Percentiles rank a stretch among this genome's conserved stretches.
Conservation (phyloP, 495 filamentous ascomycete genomes). For the Aspergillus sclerotioniger region DNA sequence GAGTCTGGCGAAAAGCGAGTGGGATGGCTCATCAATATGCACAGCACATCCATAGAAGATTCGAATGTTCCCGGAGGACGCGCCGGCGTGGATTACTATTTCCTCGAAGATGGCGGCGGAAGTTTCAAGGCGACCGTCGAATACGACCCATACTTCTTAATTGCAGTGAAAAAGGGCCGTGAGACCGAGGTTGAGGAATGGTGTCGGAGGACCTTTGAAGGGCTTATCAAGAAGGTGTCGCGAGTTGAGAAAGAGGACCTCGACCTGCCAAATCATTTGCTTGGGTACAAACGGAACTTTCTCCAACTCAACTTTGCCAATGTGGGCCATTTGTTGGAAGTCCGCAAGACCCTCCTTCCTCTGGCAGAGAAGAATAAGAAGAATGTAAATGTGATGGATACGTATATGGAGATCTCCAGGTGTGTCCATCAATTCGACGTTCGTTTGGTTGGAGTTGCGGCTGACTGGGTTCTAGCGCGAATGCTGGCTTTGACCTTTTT, state of each 20-base stretch:
- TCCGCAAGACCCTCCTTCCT: constrained; percentile 78
- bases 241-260: constrained; percentile 90
- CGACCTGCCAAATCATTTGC: constrained; percentile 91
- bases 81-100: constrained; percentile 94
- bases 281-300: constrained; percentile 86
- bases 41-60: constrained; percentile 84
- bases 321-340: constrained; percentile 78
- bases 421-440: constrained; percentile 38
- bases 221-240: constrained; percentile 73
- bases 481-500: constrained; percentile 92
- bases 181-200: constrained; percentile 97
- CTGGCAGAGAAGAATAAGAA: constrained; percentile 96
- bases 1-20: constrained; percentile 81
- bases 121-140: constrained; percentile 96
- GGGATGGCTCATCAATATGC: constrained; percentile 95
- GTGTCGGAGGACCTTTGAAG: constrained; percentile 81
- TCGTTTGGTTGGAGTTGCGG: background rate
- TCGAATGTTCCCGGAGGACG: constrained; percentile 76
- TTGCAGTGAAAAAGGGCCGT: constrained; percentile 82
- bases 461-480: constrained; percentile 57
- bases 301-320: constrained; percentile 84
- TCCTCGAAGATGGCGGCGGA: constrained; percentile 86
- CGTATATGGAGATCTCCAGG: constrained; percentile 94
- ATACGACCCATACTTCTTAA: constrained; percentile 94
- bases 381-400: constrained; percentile 92